A percentile compares a stretch with the other conserved stretches of the same genome.
Conservation (phyloP, 1,284 basidiomycete species). For the Ganoderma meredithae region DNA sequence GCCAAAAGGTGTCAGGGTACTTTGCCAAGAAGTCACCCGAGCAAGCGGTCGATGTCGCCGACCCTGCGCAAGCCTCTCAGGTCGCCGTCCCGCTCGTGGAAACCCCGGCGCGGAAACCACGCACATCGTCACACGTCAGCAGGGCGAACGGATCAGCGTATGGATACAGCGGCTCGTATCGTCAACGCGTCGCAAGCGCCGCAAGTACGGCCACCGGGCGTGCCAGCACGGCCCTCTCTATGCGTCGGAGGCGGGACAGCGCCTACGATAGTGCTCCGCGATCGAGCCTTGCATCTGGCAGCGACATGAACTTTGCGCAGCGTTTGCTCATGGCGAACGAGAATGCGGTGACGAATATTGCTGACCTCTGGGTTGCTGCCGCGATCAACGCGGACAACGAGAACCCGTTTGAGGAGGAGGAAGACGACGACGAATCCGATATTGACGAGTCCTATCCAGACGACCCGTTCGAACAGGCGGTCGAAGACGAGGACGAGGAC, state of each 20-base stretch:
- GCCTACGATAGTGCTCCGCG: conserved; percentile 44
- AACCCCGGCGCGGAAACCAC: conserved; percentile 47
- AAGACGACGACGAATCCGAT: conserved; percentile 39
- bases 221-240: conserved; percentile 55
- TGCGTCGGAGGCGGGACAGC: conserved; percentile 57
- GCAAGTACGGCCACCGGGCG: conserved; percentile 52
- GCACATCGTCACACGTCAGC: conserved; percentile 61
- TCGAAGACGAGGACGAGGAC: conserved; percentile 38
- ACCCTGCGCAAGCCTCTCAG: conserved; percentile 42
- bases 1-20: conserved; percentile 52
- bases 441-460: conserved; percentile 21
- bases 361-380: conserved; percentile 93
- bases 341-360: conserved; percentile 87
- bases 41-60: conserved; percentile 35
- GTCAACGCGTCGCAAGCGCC: conserved; percentile 53
- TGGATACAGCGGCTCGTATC: conserved; percentile 68
- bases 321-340: conserved; percentile 92
- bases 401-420: conserved; percentile 63
- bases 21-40: conserved; percentile 58
- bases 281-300: conserved; percentile 46
- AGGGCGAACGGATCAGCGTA: conserved; percentile 80
- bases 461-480: conserved; percentile 38
- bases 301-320: conserved; percentile 86
- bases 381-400: conserved; percentile 92
- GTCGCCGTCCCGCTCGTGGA: conserved; percentile 55